phyloP scores from a whole-genome alignment of 495 filamentous ascomycete species.

The Monascus purpureus region DNA sequence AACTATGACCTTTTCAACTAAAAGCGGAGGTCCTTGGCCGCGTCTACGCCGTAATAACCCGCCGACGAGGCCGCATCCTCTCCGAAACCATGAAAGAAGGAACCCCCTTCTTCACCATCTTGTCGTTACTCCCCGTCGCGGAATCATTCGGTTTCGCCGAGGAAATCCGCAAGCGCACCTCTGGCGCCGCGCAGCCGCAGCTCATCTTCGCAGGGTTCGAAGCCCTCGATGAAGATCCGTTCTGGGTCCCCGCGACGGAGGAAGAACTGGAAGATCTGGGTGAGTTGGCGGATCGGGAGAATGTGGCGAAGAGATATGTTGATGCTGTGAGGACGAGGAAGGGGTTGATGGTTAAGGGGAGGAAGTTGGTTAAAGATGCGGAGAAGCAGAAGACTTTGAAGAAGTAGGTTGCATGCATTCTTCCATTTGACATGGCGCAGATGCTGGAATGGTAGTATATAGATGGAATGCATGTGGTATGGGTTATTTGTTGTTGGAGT shows the following conservation, averaged over 20 bases:
- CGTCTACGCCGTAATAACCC: slow-evolving; percentile 86
- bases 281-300: slow-evolving; percentile 82
- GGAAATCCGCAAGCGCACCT: slow-evolving; percentile 89
- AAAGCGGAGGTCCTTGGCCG: slow-evolving; percentile 84
- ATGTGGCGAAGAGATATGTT: slow-evolving; percentile 92
- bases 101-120: slow-evolving; percentile 89
- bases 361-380: slow-evolving; percentile 68
- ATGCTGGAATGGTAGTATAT: too few species aligned
- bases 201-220: slow-evolving; percentile 88
- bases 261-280: slow-evolving; percentile 95
- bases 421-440: too few species aligned
- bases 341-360: slow-evolving; percentile 69
- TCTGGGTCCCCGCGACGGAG: slow-evolving; percentile 94
- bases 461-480: not conserved
- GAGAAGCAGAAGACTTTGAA: slow-evolving; percentile 99
- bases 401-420: slow-evolving; percentile 36
- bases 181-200: slow-evolving; percentile 80
- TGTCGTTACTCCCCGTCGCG: slow-evolving; percentile 72
- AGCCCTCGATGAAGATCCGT: slow-evolving; percentile 81
- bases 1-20: too few species aligned
- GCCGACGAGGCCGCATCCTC: slow-evolving; percentile 77
- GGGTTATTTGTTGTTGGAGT: not conserved
- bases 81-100: slow-evolving; percentile 89
- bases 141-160: slow-evolving; percentile 93
- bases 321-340: slow-evolving; percentile 74